Evolutionary conservation across 1,284 basidiomycete species (phyloP).

Genomic region (Irpex sp.): DNA sequence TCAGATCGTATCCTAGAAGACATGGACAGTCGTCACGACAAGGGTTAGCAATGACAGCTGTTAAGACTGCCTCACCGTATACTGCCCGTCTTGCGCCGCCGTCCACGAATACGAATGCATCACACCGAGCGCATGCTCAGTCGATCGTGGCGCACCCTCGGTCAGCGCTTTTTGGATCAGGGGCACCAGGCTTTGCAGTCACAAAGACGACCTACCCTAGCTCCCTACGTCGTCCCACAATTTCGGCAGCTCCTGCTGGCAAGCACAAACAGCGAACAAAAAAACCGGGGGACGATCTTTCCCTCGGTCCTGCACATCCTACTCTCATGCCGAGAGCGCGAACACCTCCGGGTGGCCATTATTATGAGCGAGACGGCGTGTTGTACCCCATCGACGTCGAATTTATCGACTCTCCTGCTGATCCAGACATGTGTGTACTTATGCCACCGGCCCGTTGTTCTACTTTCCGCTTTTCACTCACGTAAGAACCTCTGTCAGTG

Average conservation of each 20-base stretch:
- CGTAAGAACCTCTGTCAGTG: not conserved
- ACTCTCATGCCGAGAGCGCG: not conserved
- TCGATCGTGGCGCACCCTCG: not conserved
- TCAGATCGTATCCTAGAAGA: too few species aligned
- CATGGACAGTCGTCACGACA: not conserved
- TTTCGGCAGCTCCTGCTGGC: too few species aligned
- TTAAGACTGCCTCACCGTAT: too few species aligned
- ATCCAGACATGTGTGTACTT: not conserved
- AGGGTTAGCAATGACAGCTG: not conserved
- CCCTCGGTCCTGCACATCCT: not conserved
- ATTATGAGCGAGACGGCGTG: not conserved
- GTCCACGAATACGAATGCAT: not conserved
- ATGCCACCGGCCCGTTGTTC: not conserved
- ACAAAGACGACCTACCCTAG: not conserved
- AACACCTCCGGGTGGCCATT: not conserved
- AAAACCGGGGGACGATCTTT: not conserved
- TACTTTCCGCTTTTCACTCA: not conserved
- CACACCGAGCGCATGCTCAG: not conserved
- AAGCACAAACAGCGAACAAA: too few species aligned
- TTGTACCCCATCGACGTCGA: not conserved
- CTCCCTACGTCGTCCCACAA: not conserved
- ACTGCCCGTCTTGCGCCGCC: too few species aligned
- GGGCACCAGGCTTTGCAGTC: not conserved
- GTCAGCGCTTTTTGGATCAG: not conserved
- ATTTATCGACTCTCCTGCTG: not conserved